Percentiles rank a stretch among this genome's conserved stretches.
Conservation (phyloP, 306 rosid species). For the Rosa rugosa region DNA sequence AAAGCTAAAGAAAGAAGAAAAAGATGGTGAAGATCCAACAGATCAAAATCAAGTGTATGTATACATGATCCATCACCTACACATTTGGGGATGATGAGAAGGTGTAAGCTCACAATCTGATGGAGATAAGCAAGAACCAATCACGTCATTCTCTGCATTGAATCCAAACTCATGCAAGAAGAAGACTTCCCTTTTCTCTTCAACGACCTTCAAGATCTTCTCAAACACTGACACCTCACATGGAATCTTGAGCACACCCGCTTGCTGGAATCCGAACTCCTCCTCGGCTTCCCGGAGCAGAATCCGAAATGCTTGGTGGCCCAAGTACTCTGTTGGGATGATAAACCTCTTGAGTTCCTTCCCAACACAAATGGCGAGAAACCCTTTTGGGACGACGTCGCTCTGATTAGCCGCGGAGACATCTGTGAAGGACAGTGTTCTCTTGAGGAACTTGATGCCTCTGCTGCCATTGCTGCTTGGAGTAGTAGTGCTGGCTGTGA, state of each 20-base stretch:
- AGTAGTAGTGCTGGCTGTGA: not conserved
- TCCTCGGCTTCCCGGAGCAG: conserved; percentile 62
- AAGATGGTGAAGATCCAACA: conserved; percentile 15
- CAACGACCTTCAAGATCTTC: conserved; percentile 53
- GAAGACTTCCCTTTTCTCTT: conserved; percentile 41
- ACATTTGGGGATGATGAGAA: conserved; percentile 62
- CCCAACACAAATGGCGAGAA: conserved; percentile 79
- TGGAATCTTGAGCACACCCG: conserved; percentile 74
- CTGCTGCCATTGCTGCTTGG: conserved; percentile 25
- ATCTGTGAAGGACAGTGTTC: conserved; percentile 69
- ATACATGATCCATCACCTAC: conserved; percentile 42
- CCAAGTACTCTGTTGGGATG: conserved; percentile 64
- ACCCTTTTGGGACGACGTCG: conserved; percentile 71
- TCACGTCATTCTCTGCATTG: conserved; percentile 30
- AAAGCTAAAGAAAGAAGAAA: conserved; percentile 5
- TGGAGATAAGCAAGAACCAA: conserved; percentile 29
- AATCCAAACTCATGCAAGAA: conserved; percentile 33
- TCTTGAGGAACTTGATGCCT: conserved; percentile 69
- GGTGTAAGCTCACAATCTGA: conserved; percentile 50
- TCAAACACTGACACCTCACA: conserved; percentile 53
- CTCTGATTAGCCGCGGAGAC: conserved; percentile 18
- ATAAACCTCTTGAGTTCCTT: conserved; percentile 71
- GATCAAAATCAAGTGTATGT: not conserved
- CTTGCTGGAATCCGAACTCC: conserved; percentile 79
- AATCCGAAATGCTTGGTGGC: conserved; percentile 60